Evolutionary conservation across 805 yeast genomes (phyloP), one percentile per base, ranked within the genome.

Genomic region (Jamesozyma piceae): DNA sequence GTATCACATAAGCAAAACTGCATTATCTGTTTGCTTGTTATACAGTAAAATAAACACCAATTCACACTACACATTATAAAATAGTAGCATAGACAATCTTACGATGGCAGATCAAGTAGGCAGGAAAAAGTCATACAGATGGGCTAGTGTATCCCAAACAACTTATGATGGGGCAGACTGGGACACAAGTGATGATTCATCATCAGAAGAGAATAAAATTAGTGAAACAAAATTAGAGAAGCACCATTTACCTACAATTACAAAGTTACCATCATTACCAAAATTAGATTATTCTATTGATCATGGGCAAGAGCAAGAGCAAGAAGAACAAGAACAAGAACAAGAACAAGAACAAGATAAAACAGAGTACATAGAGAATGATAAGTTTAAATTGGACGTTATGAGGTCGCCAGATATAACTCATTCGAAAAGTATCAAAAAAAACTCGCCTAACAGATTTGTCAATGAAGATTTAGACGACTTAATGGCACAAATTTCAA

Each of bases 161-260:
- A 63, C 60, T 27, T 67, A 67, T 42, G 68, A 65, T 44, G 72
- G 72, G 21, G 65, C 66, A 5, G 71, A 63, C 33, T 67, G 72
- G 72, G 56, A 60, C 41, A 53, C 58, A 15, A 53, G 55, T 15
- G 62, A 55, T 37, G 52, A 54, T 2, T 57, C 50, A 2, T 26
- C 22, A 4, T 9, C 21, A 4, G 38, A 36, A 4, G 38, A 26
- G 11, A 15, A 36, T 17, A 26, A 24, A 18, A 10, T 18, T 11
- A 10, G 5, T 15, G 41, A 40, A 14, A 8, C 28, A 24, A 24
- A 24, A 24, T 24, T 11, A 24, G 28, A 24, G 11, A 6, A 24
- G 11, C 6, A 8, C 10, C 28, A 24, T 24, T 17, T 33, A 5
- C 38, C n/a, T 15, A 36, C 20, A 18, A 20, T 42, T 5, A 4